Conservation (phyloP, 2,329 filamentous ascomycete genomes). For the Emergomyces africanus region DNA sequence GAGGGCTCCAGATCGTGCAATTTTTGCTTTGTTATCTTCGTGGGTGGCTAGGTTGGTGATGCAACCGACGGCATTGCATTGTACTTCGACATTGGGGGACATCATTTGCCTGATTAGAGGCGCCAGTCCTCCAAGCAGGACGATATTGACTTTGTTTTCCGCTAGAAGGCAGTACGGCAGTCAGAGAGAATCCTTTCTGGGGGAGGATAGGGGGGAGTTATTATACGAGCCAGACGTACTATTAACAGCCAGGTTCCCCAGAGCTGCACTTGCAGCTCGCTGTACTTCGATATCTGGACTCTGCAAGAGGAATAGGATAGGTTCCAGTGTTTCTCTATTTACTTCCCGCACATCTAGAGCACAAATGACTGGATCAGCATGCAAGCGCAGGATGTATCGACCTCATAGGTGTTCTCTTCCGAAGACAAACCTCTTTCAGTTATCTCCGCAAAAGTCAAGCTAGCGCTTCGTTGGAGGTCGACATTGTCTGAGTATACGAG, state of each 20-base stretch:
- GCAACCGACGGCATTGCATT: slow-evolving; percentile 97
- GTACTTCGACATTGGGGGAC: slow-evolving; percentile 93
- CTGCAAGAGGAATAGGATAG: slow-evolving; percentile 88
- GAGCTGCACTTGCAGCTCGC: slow-evolving; percentile 83
- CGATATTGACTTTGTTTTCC: slow-evolving; percentile 96
- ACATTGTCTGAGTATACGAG: slow-evolving; percentile 98
- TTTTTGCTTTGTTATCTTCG: slow-evolving; percentile 98
- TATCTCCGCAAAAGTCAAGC: slow-evolving; percentile 96
- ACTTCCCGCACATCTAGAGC: slow-evolving; percentile 83
- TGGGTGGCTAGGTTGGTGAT: slow-evolving; percentile 98
- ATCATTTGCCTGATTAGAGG: slow-evolving; percentile 98
- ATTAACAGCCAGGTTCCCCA: slow-evolving; percentile 94
- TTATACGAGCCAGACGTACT: slow-evolving; percentile 45
- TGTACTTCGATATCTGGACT: slow-evolving; percentile 96
- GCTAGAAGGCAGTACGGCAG: slow-evolving; percentile 52
- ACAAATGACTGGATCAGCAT: slow-evolving; percentile 3
- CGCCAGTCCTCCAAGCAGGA: slow-evolving; percentile 75
- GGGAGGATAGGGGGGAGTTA: background rate
- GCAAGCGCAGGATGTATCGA: slow-evolving; percentile 4
- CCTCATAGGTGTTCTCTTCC: background rate
- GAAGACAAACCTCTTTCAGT: slow-evolving; percentile 70
- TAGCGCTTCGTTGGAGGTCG: slow-evolving; percentile 91
- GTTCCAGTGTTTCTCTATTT: slow-evolving; percentile 85
- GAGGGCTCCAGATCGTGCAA: slow-evolving; percentile 85
- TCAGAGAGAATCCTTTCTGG: slow-evolving; percentile 7